Evolutionary conservation across 768 basidiomycete genomes (phyloP).

Genomic region (Agaricus sinodeliciosus): DNA sequence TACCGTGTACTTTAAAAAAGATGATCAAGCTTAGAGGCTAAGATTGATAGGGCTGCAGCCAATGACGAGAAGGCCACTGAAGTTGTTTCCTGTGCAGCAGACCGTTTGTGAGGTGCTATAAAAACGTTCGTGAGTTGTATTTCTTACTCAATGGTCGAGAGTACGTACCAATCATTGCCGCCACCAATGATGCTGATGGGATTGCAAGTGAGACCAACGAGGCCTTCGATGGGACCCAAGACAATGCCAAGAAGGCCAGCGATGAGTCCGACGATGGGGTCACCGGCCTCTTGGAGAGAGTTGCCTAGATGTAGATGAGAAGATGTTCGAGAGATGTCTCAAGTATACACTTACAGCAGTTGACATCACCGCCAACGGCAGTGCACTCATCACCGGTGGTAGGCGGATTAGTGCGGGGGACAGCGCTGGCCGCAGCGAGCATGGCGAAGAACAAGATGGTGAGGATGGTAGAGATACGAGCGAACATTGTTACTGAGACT

Average conservation of each 20-base stretch:
- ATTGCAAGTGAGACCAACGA: slow-evolving; percentile 20
- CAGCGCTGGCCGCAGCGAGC: slow-evolving; percentile 20
- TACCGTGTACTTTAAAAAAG: too few relatives aligned
- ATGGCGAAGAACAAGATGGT: slow-evolving; percentile 18
- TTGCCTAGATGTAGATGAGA: slow-evolving; percentile 14
- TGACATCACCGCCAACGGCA: slow-evolving; percentile 17
- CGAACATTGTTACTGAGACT: slow-evolving; percentile 19
- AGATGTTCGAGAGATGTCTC: background rate
- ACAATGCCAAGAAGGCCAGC: slow-evolving; percentile 26
- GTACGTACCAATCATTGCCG: slow-evolving; percentile 17
- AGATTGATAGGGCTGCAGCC: slow-evolving; percentile 25
- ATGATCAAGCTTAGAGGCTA: slow-evolving; percentile 13
- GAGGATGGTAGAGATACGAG: slow-evolving; percentile 16
- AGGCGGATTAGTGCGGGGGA: slow-evolving; percentile 14
- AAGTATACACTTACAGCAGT: slow-evolving; percentile 15
- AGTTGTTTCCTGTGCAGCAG: slow-evolving; percentile 24
- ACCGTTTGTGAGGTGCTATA: slow-evolving; percentile 20
- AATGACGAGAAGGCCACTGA: slow-evolving; percentile 22
- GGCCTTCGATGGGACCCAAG: slow-evolving; percentile 12
- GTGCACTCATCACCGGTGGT: slow-evolving; percentile 17
- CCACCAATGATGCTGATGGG: slow-evolving; percentile 23
- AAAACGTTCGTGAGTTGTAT: background rate
- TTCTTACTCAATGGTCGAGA: background rate
- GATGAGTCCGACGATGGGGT: slow-evolving; percentile 13
- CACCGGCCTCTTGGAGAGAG: slow-evolving; percentile 15